A percentile compares a stretch with the other conserved stretches of the same genome.
Conservation (phyloP, 352 stramenopile species). For the Aphanomyces stellatus region DNA sequence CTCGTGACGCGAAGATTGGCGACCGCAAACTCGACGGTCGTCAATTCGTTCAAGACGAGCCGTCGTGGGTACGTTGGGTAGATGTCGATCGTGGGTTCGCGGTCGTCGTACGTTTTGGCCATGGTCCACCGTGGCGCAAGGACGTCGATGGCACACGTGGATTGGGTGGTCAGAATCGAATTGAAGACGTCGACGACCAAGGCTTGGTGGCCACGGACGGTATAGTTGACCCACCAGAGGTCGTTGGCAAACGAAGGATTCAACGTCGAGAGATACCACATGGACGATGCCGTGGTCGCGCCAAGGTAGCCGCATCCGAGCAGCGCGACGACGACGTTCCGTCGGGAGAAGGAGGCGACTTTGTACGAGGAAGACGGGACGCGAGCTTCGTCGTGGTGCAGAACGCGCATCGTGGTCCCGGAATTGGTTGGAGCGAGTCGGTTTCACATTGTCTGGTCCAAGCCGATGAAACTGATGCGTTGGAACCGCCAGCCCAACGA, state of each 20-base stretch:
- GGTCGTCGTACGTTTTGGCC: not conserved
- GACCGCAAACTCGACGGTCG: not conserved
- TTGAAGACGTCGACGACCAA: not conserved
- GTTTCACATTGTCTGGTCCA: no score
- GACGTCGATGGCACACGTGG: not conserved
- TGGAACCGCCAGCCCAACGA: no score
- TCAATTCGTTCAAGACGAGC: constrained; percentile 1
- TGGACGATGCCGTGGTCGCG: not conserved
- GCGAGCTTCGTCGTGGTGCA: no score
- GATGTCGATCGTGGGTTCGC: not conserved
- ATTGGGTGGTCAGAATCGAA: not conserved
- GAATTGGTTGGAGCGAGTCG: no score
- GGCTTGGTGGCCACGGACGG: not conserved
- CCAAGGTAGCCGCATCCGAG: no score
- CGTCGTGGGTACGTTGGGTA: constrained; percentile 2
- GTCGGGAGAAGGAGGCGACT: no score
- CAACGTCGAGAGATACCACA: not conserved
- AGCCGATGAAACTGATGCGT: no score
- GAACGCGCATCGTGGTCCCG: no score
- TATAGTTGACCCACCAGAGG: not conserved
- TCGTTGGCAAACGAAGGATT: not conserved
- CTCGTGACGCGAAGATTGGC: not conserved
- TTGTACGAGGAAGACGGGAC: no score
- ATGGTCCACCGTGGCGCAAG: not conserved
- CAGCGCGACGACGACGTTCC: no score